Conservation (phyloP, 495 filamentous ascomycete genomes). For the Aspergillus baeticus region DNA sequence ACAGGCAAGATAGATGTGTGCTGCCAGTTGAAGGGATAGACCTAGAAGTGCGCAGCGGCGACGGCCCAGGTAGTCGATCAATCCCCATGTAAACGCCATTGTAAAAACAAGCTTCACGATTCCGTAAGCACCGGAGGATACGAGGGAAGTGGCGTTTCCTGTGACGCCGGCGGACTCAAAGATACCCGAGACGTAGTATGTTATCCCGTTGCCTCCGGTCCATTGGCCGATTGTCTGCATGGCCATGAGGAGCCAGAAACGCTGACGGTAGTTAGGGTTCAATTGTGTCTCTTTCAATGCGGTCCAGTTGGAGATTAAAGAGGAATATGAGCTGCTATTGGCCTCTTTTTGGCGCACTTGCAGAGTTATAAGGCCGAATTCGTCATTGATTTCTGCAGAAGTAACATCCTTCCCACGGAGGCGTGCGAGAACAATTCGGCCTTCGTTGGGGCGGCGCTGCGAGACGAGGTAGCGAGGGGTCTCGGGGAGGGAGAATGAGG, state of each 20-base stretch:
- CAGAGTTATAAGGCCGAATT: slow-evolving; percentile 37
- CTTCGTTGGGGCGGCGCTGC: slow-evolving; percentile 33
- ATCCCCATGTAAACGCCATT: slow-evolving; percentile 46
- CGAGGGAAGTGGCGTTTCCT: slow-evolving; percentile 28
- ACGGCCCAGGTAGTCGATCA: slow-evolving; percentile 45
- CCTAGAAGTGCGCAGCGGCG: slow-evolving; percentile 38
- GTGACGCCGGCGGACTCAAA: slow-evolving; percentile 41
- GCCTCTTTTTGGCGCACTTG: slow-evolving; percentile 29
- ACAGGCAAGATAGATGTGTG: slow-evolving; percentile 42
- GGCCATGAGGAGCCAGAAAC: slow-evolving; percentile 45
- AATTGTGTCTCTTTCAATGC: slow-evolving; percentile 43
- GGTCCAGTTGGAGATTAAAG: slow-evolving; percentile 32
- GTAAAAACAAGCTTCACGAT: slow-evolving; percentile 47
- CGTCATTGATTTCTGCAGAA: slow-evolving; percentile 30
- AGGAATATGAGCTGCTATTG: slow-evolving; percentile 23
- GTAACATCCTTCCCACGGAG: slow-evolving; percentile 32
- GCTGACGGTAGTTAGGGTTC: slow-evolving; percentile 43
- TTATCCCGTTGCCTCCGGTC: slow-evolving; percentile 49
- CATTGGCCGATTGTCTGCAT: slow-evolving; percentile 49
- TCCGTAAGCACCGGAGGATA: slow-evolving; percentile 46
- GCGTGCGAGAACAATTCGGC: slow-evolving; percentile 35
- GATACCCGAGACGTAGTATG: slow-evolving; percentile 45
- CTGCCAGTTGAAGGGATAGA: slow-evolving; percentile 36
- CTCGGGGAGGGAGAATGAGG: slow-evolving; percentile 39
- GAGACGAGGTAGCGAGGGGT: slow-evolving; percentile 44